Conservation (phyloP, 2,329 filamentous ascomycete genomes). For the Lachnum nothofagi region DNA sequence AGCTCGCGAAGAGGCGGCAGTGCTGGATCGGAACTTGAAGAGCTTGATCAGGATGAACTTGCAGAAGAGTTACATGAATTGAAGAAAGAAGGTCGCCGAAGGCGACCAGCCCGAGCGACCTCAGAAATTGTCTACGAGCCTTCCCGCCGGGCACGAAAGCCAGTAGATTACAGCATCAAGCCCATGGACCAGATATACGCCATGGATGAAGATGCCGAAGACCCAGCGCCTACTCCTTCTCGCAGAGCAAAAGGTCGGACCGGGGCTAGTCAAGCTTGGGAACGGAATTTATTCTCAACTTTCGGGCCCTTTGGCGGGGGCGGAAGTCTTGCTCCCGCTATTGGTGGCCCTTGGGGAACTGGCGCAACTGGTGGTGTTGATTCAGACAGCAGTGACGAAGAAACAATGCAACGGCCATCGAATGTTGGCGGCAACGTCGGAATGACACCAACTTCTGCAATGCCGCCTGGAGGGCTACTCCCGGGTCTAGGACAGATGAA, state of each 20-base stretch:
- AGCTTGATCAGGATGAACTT: slow-evolving; percentile 59
- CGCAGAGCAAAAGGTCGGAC: slow-evolving; percentile 57
- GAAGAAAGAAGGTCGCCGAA: slow-evolving; percentile 41
- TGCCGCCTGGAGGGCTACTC: slow-evolving; percentile 48
- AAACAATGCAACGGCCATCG: slow-evolving; percentile 61
- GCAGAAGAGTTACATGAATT: slow-evolving; percentile 62
- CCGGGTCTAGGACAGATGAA: slow-evolving; percentile 48
- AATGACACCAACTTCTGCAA: slow-evolving; percentile 54
- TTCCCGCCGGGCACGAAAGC: slow-evolving; percentile 51
- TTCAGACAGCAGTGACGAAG: slow-evolving; percentile 95
- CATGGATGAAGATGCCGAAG: slow-evolving; percentile 69
- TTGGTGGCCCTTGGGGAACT: slow-evolving; percentile 66
- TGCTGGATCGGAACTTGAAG: slow-evolving; percentile 47
- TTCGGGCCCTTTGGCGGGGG: slow-evolving; percentile 90
- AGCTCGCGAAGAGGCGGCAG: slow-evolving; percentile 44
- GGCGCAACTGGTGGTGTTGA: slow-evolving; percentile 75
- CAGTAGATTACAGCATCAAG: slow-evolving; percentile 81
- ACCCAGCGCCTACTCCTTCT: slow-evolving; percentile 62
- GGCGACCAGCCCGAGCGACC: slow-evolving; percentile 41
- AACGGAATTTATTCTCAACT: slow-evolving; percentile 80
- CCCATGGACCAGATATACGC: slow-evolving; percentile 66
- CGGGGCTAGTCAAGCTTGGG: slow-evolving; percentile 47
- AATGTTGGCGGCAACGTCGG: slow-evolving; percentile 59
- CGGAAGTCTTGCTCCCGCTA: slow-evolving; percentile 49
- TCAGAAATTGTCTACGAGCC: slow-evolving; percentile 55